Percentiles rank a stretch among this genome's conserved stretches.
Conservation (phyloP, 305 asterid species). For the Solanum aculeatissimum region DNA sequence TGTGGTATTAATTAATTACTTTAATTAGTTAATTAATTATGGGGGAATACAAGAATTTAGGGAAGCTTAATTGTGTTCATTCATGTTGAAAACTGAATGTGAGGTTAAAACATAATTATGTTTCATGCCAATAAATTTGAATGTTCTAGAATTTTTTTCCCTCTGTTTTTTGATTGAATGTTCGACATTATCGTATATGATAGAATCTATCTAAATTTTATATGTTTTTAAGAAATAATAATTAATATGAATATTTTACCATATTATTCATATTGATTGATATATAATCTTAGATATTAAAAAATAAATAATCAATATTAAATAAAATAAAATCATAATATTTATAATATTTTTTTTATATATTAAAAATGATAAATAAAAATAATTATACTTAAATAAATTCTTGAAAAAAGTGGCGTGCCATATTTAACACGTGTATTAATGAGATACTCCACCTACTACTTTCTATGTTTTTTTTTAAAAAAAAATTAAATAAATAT, state of each 20-base stretch:
- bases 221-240: background rate
- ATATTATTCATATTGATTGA: background rate
- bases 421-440: background rate
- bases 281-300: too few species aligned
- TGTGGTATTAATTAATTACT: background rate
- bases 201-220: background rate
- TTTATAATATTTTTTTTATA: too few species aligned
- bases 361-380: too few species aligned
- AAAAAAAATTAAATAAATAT: too few species aligned
- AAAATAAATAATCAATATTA: background rate
- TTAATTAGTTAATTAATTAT: background rate
- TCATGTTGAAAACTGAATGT: background rate
- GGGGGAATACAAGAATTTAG: background rate
- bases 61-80: background rate
- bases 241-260: background rate
- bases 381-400: too few species aligned
- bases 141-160: background rate
- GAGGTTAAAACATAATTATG: background rate
- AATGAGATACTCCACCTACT: background rate
- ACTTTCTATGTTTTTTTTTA: too few species aligned
- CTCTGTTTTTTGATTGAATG: too few species aligned
- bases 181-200: fast-evolving
- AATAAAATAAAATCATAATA: background rate
- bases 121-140: background rate
- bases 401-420: background rate